Evolutionary conservation across 148 eudicot genomes (phyloP).

Genomic region (Cornus florida): DNA sequence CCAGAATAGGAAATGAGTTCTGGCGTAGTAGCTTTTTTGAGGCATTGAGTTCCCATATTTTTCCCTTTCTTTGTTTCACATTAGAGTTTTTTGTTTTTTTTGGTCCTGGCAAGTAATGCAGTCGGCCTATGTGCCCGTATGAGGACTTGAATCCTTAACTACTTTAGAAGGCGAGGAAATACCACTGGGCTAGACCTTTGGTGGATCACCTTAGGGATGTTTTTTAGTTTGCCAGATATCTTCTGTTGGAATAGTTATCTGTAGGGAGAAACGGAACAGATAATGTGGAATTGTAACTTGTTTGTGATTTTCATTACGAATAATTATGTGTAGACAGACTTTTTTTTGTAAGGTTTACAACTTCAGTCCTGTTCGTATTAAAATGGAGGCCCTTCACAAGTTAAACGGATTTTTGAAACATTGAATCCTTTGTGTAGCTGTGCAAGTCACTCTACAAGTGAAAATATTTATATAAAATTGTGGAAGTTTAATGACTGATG

Average conservation of each 20-base stretch:
- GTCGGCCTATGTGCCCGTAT: no score
- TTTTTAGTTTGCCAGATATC: no score
- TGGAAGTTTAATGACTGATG: not conserved
- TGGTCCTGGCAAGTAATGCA: not conserved
- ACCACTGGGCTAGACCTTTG: not conserved
- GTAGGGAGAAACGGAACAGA: not conserved
- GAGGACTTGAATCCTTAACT: no score
- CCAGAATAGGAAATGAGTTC: not conserved
- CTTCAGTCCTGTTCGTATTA: not conserved
- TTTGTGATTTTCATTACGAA: no score
- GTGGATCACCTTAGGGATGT: not conserved
- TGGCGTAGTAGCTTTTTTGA: no score
- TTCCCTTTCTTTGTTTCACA: not conserved
- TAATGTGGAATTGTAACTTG: not conserved
- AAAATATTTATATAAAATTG: slow-evolving; percentile 1
- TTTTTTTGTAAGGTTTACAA: not conserved
- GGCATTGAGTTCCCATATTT: no score
- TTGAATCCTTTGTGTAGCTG: not conserved
- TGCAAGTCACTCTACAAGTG: not conserved
- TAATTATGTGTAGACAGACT: no score
- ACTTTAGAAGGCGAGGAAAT: no score
- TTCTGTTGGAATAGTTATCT: no score
- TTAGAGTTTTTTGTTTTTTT: not conserved
- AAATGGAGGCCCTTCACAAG: not conserved
- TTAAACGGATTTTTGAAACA: not conserved